These are phyloP conservation scores for Skeletonema costatum DNA, from an alignment of 108 stramenopile genomes.

Conservation along the genomic window DNA sequence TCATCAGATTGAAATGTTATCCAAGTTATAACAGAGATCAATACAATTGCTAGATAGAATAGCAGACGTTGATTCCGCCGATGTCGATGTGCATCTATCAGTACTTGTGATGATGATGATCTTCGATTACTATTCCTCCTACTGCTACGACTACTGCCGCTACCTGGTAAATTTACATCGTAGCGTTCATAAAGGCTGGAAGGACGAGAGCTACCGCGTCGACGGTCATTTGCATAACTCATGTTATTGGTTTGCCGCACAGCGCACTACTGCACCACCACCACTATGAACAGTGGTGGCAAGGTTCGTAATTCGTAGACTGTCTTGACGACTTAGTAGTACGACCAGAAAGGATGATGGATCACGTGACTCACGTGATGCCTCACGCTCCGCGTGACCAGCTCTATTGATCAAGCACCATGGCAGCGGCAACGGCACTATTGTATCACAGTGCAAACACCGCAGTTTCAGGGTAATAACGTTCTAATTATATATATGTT, in stretches of 20 bases:
- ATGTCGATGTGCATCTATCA: not conserved
- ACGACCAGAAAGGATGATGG: no score
- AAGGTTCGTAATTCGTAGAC: no score
- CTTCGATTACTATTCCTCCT: not conserved
- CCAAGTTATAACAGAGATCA: conserved; percentile 11
- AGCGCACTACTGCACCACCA: not conserved
- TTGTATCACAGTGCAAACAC: no score
- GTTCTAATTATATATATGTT: no score
- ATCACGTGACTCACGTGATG: no score
- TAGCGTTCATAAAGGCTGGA: not conserved
- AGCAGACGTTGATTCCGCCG: conserved; percentile 13
- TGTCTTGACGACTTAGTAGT: no score
- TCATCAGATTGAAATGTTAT: not conserved
- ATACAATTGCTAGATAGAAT: not conserved
- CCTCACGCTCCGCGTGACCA: no score
- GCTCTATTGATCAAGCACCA: no score
- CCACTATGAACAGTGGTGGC: no score
- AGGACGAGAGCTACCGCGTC: not conserved
- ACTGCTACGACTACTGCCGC: not conserved
- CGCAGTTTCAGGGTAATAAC: no score
- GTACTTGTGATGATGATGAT: not conserved
- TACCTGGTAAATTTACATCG: not conserved
- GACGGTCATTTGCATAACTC: conserved; percentile 7
- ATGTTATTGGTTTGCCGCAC: not conserved
- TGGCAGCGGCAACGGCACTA: no score